phyloP scores from a whole-genome alignment of 1,284 basidiomycete genomes.

The Coniferiporia weirii region DNA sequence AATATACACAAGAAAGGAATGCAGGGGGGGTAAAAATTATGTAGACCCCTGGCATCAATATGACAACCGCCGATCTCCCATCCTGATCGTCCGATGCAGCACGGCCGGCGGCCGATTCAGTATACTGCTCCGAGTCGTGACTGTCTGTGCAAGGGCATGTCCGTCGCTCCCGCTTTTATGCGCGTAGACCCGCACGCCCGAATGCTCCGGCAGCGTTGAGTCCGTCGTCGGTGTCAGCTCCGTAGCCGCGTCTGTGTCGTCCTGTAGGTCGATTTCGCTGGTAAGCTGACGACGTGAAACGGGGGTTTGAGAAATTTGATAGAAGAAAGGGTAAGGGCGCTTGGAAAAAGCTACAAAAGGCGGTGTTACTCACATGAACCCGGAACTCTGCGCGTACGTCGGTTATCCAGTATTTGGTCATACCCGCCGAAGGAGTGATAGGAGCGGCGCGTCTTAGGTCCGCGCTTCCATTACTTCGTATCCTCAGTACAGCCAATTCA shows the following conservation, averaged over 20 bases:
- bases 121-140: background rate
- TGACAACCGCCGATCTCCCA: background rate
- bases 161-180: background rate
- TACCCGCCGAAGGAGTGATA: background rate
- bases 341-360: background rate
- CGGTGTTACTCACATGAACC: conserved; percentile 4
- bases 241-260: background rate
- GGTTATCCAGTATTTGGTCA: conserved; percentile 10
- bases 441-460: conserved; percentile 6
- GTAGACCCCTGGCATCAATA: background rate
- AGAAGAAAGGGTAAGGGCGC: background rate
- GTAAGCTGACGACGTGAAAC: conserved; percentile 2
- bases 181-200: background rate
- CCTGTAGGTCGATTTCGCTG: background rate
- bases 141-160: background rate
- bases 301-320: background rate
- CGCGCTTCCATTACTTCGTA: conserved; percentile 14
- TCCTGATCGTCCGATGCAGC: conserved; percentile 4
- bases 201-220: background rate
- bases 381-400: conserved; percentile 1
- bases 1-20: no score
- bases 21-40: no score
- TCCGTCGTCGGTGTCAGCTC: conserved; percentile 3
- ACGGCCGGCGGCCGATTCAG: conserved; percentile 3
- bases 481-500: background rate